Evolutionary conservation across 495 filamentous ascomycete species (phyloP).

Genomic region (Cudoniella acicularis): DNA sequence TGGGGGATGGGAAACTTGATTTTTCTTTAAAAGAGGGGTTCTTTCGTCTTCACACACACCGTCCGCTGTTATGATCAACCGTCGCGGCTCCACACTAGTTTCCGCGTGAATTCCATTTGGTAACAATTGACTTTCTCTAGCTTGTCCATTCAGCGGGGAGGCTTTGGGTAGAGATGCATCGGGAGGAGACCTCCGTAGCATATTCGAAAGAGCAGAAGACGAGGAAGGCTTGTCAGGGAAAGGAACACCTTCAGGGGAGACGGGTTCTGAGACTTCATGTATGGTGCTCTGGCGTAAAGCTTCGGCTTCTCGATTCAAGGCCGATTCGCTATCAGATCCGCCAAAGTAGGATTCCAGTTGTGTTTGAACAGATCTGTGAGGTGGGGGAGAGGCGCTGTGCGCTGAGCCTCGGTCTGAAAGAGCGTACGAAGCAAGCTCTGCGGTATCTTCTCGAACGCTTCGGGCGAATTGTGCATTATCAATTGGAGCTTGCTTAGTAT

Average conservation of each 20-base stretch:
- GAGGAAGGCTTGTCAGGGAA: slow-evolving; percentile 32
- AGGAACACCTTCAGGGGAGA: slow-evolving; percentile 38
- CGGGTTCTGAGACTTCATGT: slow-evolving; percentile 59
- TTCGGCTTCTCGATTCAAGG: slow-evolving; percentile 16
- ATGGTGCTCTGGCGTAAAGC: slow-evolving; percentile 18
- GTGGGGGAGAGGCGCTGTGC: slow-evolving; percentile 13
- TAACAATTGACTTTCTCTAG: too few relatives aligned
- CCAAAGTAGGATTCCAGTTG: slow-evolving; percentile 23
- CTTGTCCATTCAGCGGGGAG: too few relatives aligned
- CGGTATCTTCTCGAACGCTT: slow-evolving; percentile 84
- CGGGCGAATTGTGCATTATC: slow-evolving; percentile 70
- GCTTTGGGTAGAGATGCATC: slow-evolving; percentile 26
- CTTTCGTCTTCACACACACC: slow-evolving; percentile 26
- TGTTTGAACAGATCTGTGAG: slow-evolving; percentile 8
- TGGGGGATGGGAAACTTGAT: background rate
- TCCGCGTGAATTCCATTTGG: too few relatives aligned
- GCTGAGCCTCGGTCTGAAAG: slow-evolving; percentile 53
- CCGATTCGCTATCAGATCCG: slow-evolving; percentile 9
- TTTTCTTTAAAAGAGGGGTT: slow-evolving; percentile 29
- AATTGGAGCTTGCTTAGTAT: slow-evolving; percentile 34
- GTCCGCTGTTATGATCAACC: slow-evolving; percentile 16
- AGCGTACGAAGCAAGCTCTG: slow-evolving; percentile 83
- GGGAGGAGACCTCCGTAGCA: slow-evolving; percentile 56
- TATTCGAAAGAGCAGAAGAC: slow-evolving; percentile 58
- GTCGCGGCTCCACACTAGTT: too few relatives aligned